Evolutionary conservation across 495 filamentous ascomycete genomes (phyloP).

Genomic region (Acidomyces sp.): DNA sequence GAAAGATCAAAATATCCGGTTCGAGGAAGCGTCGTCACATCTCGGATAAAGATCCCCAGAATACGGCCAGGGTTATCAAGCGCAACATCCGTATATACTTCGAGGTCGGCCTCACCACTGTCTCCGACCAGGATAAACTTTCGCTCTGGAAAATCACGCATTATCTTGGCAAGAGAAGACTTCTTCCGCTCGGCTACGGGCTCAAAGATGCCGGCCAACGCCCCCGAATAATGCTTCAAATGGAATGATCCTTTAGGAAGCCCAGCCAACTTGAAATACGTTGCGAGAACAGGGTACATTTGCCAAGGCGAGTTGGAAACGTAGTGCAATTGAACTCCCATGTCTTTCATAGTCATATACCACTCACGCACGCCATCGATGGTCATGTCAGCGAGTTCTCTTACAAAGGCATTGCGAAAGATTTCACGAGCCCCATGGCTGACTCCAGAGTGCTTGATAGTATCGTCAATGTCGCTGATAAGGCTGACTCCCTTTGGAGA

Average conservation of each 20-base stretch:
- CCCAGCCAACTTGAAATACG: conserved; percentile 65
- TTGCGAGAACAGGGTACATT: conserved; percentile 74
- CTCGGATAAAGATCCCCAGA: conserved; percentile 78
- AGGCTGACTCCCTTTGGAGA: conserved; percentile 75
- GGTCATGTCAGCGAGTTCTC: conserved; percentile 65
- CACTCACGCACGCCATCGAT: conserved; percentile 80
- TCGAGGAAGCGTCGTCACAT: conserved; percentile 67
- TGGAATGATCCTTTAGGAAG: conserved; percentile 83
- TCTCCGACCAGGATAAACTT: conserved; percentile 88
- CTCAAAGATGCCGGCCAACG: conserved; percentile 96
- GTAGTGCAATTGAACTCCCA: conserved; percentile 81
- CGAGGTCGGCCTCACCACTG: conserved; percentile 90
- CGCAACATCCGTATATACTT: conserved; percentile 92
- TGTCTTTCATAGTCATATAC: conserved; percentile 57
- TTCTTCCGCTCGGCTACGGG: conserved; percentile 92
- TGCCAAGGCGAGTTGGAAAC: conserved; percentile 96
- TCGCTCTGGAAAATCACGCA: conserved; percentile 78
- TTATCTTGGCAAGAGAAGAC: conserved; percentile 66
- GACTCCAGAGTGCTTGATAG: conserved; percentile 91
- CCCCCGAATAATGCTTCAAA: conserved; percentile 85
- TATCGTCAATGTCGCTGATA: conserved; percentile 97
- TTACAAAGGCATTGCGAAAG: conserved; percentile 87
- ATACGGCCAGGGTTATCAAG: conserved; percentile 70
- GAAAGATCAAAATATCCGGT: conserved; percentile 67
- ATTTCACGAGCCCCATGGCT: conserved; percentile 76